Evolutionary conservation across 2,329 filamentous ascomycete species (phyloP).

Genomic region (Sporothrix dimorphospora): DNA sequence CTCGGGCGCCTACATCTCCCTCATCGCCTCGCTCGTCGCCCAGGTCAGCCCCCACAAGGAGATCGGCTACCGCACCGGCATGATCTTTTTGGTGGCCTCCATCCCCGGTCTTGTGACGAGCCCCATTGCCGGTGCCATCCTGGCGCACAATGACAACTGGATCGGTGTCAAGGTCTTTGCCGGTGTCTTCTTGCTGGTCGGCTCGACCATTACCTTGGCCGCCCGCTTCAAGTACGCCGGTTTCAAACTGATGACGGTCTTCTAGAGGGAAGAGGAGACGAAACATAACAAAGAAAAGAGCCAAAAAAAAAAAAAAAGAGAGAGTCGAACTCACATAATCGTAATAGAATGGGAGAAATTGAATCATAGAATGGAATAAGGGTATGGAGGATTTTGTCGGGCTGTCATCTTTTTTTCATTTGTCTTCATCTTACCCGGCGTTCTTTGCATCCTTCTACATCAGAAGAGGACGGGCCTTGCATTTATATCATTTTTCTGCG

Average conservation of each 20-base stretch:
- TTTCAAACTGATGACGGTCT: conserved; percentile 36
- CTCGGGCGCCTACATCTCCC: conserved; percentile 43
- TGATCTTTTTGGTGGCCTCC: conserved; percentile 54
- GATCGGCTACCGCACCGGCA: conserved; percentile 59
- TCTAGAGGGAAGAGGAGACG: too few species aligned
- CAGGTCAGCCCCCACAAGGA: conserved; percentile 60
- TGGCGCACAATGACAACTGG: conserved; percentile 37
- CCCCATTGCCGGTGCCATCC: conserved; percentile 52
- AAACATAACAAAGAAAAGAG: too few species aligned
- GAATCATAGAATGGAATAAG: neutral
- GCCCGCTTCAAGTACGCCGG: conserved; percentile 39
- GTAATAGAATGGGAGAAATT: neutral
- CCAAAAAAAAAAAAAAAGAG: neutral
- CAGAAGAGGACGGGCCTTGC: neutral
- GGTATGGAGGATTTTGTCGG: neutral
- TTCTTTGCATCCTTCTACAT: neutral
- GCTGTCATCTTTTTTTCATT: neutral
- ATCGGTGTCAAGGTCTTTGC: conserved; percentile 45
- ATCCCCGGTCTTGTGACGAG: conserved; percentile 56
- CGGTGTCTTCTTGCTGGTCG: conserved; percentile 40
- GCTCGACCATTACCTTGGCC: conserved; percentile 37
- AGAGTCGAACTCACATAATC: neutral
- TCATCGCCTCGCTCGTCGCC: conserved; percentile 45
- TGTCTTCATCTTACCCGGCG: neutral
- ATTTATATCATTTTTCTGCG: neutral